phyloP scores from a whole-genome alignment of 202 grass and related monocot genomes.

The Bolboschoenoplectus hybrid region DNA sequence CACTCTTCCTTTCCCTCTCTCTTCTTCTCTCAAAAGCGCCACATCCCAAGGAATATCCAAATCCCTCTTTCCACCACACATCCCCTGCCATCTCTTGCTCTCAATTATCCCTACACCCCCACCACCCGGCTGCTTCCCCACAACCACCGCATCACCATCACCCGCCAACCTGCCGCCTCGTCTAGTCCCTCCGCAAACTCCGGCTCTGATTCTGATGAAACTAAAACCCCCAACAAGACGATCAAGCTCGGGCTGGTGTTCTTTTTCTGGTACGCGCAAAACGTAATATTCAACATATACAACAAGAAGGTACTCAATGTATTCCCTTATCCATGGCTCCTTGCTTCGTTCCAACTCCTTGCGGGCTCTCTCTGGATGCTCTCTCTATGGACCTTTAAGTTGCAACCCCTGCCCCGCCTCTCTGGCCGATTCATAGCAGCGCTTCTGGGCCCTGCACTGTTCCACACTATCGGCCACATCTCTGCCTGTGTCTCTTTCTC shows the following conservation, averaged over 20 bases:
- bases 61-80: neutral
- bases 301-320: slow-evolving; percentile 57
- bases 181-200: slow-evolving; percentile 6
- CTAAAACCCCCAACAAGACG: slow-evolving; percentile 19
- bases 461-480: slow-evolving; percentile 53
- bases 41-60: neutral
- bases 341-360: slow-evolving; percentile 52
- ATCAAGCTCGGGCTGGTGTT: slow-evolving; percentile 44
- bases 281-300: slow-evolving; percentile 54
- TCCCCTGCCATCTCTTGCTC: neutral
- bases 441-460: slow-evolving; percentile 49
- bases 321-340: slow-evolving; percentile 55
- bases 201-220: neutral
- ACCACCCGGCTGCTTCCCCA: neutral
- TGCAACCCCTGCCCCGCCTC: slow-evolving; percentile 44
- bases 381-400: slow-evolving; percentile 38
- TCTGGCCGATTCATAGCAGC: slow-evolving; percentile 39
- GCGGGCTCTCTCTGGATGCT: slow-evolving; percentile 50
- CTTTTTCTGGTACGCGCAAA: slow-evolving; percentile 50
- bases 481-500: slow-evolving; percentile 57
- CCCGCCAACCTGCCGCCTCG: neutral
- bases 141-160: neutral
- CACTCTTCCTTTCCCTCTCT: slow-evolving; percentile 1
- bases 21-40: neutral
- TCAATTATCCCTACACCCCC: neutral